These are phyloP conservation scores for Coemansia guatemalensis DNA, from an alignment of 192 early-diverging fungal species.

Conservation along the genomic window DNA sequence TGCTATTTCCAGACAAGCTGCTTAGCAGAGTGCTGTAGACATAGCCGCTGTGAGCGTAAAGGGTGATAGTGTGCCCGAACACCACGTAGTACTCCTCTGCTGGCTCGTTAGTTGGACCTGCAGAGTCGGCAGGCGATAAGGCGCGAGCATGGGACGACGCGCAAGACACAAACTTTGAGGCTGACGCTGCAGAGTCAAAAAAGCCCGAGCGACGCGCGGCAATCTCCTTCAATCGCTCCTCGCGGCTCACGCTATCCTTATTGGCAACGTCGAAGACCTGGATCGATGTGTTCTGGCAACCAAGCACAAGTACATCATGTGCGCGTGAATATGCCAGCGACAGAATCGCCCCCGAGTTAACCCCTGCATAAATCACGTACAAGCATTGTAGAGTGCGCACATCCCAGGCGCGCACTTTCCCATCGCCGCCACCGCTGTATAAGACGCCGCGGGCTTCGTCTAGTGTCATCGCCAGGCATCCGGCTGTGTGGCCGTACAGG, in stretches of 20 bases:
- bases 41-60: constrained; percentile 73
- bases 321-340: constrained; percentile 61
- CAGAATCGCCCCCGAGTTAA: constrained; percentile 71
- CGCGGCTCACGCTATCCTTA: constrained; percentile 7
- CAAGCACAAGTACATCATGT: constrained; percentile 62
- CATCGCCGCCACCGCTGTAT: constrained; percentile 60
- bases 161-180: constrained; percentile 24
- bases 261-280: constrained; percentile 55
- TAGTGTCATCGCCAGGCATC: constrained; percentile 31
- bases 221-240: constrained; percentile 14
- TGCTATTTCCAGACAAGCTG: constrained; percentile 12
- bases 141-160: constrained; percentile 7
- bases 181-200: constrained; percentile 25
- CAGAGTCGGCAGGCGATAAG: constrained; percentile 21
- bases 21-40: constrained; percentile 65
- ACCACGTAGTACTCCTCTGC: constrained; percentile 57
- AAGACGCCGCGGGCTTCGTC: constrained; percentile 7
- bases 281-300: constrained; percentile 77
- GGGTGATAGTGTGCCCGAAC: constrained; percentile 54
- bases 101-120: background rate
- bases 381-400: constrained; percentile 58
- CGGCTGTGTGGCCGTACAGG: constrained; percentile 30
- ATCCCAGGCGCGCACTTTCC: constrained; percentile 72
- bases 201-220: constrained; percentile 34
- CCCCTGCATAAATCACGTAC: constrained; percentile 64